These are phyloP conservation scores for Talaromyces atroroseus DNA, from an alignment of 2,329 filamentous ascomycete genomes.

Conservation along the genomic window DNA sequence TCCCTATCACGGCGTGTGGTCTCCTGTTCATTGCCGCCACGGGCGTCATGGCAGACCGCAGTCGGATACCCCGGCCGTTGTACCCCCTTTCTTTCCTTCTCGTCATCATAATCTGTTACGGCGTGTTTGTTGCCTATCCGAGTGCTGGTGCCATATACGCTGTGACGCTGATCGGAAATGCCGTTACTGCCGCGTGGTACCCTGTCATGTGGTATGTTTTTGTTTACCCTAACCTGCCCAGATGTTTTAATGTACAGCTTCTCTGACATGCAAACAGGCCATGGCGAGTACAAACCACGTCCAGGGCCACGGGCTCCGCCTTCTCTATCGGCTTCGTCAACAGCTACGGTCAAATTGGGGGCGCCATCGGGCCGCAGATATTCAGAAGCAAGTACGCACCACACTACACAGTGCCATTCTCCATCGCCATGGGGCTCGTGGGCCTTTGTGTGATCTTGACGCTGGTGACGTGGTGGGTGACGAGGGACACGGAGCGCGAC, in stretches of 20 bases:
- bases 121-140: constrained; percentile 43
- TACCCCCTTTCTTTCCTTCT: constrained; percentile 42
- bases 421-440: constrained; percentile 41
- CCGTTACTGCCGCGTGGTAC: constrained; percentile 41
- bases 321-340: constrained; percentile 50
- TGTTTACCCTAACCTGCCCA: neutral
- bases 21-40: constrained; percentile 40
- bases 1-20: constrained; percentile 41
- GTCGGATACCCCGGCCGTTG: constrained; percentile 39
- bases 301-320: constrained; percentile 44
- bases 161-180: constrained; percentile 43
- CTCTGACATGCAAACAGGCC: constrained; percentile 20
- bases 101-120: constrained; percentile 43
- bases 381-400: constrained; percentile 44
- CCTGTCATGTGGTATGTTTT: constrained; percentile 43
- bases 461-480: constrained; percentile 43
- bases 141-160: constrained; percentile 45
- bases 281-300: constrained; percentile 47
- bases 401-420: constrained; percentile 42
- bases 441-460: constrained; percentile 40
- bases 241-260: neutral
- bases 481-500: constrained; percentile 40
- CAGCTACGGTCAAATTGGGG: constrained; percentile 47
- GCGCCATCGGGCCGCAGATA: constrained; percentile 45
- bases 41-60: constrained; percentile 41